Conservation (phyloP, 2,329 filamentous ascomycete genomes). For the Xylariaceae sp. region DNA sequence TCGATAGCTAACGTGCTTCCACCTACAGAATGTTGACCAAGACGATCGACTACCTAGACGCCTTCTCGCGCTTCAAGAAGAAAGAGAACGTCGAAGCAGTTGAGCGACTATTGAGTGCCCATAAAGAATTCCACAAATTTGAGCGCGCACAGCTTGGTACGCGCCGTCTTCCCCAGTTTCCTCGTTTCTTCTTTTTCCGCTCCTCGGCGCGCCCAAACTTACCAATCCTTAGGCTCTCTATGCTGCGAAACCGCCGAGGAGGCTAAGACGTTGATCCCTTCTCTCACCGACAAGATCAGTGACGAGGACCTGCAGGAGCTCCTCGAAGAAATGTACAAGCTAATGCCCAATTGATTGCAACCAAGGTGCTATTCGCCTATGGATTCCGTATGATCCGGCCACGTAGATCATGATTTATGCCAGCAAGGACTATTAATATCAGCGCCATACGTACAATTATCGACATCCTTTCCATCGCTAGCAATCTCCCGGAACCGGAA, state of each 20-base stretch:
- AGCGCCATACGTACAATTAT: not conserved
- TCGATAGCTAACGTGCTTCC: conserved; percentile 11
- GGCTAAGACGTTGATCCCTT: conserved; percentile 94
- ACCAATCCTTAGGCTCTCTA: conserved; percentile 70
- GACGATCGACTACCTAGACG: conserved; percentile 90
- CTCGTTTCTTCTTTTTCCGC: not conserved
- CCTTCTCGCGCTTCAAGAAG: conserved; percentile 94
- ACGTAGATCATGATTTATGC: not conserved
- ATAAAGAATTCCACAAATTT: conserved; percentile 84
- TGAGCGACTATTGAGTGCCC: conserved; percentile 80
- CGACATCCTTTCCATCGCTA: not conserved
- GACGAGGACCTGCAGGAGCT: conserved; percentile 88
- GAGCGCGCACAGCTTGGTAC: conserved; percentile 90
- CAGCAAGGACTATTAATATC: not conserved
- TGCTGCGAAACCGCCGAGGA: conserved; percentile 94
- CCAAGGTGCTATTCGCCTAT: not conserved
- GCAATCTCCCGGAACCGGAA: conserved; percentile 12
- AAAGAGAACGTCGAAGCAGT: conserved; percentile 96
- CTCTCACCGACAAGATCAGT: conserved; percentile 83
- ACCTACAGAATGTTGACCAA: conserved; percentile 74
- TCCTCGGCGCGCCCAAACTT: not conserved
- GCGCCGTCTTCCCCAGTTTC: conserved; percentile 33
- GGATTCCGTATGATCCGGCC: not conserved
- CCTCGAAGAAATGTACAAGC: conserved; percentile 87
- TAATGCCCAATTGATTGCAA: conserved; percentile 48